Evolutionary conservation across 2,329 filamentous ascomycete genomes (phyloP).

Genomic region (Neoscytalidium dimidiatum): DNA sequence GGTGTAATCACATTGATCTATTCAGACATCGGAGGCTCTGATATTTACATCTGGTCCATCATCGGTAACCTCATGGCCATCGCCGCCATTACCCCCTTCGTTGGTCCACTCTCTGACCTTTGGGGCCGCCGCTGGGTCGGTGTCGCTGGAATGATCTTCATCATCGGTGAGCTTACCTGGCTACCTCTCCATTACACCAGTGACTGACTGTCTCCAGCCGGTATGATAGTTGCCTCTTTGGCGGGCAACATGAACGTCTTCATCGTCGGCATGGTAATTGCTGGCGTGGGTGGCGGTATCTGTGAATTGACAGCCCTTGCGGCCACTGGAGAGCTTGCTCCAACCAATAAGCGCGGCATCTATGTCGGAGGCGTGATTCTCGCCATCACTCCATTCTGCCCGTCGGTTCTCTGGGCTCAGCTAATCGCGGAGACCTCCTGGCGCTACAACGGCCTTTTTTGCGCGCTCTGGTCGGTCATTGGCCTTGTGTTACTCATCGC

Average conservation of each 20-base stretch:
- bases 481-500: constrained; percentile 52
- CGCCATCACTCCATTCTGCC: constrained; percentile 64
- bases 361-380: constrained; percentile 64
- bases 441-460: constrained; percentile 58
- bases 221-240: constrained; percentile 60
- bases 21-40: constrained; percentile 59
- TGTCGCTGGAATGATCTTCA: constrained; percentile 29
- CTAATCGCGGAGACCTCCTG: constrained; percentile 55
- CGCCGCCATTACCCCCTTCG: constrained; percentile 62
- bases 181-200: constrained; percentile 35
- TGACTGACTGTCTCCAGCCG: constrained; percentile 36
- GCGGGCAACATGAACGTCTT: constrained; percentile 27
- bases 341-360: constrained; percentile 63
- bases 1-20: constrained; percentile 55
- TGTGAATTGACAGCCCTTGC: constrained; percentile 70
- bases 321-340: constrained; percentile 68
- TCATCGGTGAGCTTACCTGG: neutral
- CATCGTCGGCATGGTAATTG: constrained; percentile 51
- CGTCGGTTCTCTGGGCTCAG: constrained; percentile 64
- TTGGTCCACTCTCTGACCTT: constrained; percentile 50
- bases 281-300: constrained; percentile 66
- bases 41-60: constrained; percentile 60
- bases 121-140: constrained; percentile 36
- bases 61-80: constrained; percentile 57
- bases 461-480: constrained; percentile 53